Evolutionary conservation across 305 asterid genomes (phyloP).

Genomic region (Euphrasia arctica): DNA sequence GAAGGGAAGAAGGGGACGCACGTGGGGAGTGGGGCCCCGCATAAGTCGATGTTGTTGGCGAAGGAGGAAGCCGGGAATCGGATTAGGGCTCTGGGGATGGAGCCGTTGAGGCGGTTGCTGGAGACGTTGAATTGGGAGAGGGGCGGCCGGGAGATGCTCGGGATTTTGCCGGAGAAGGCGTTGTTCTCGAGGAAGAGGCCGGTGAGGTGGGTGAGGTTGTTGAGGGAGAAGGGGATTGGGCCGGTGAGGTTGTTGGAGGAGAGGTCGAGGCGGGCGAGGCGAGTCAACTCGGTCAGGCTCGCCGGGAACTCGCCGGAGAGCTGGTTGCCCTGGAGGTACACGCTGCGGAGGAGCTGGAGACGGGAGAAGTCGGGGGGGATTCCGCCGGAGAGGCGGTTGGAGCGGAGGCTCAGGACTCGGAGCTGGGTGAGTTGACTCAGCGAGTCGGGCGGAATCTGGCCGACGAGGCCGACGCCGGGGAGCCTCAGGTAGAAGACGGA

Average conservation of each 20-base stretch:
- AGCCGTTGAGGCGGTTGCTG: slow-evolving; percentile 74
- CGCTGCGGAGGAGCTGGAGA: slow-evolving; percentile 58
- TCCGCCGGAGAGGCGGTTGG: slow-evolving; percentile 66
- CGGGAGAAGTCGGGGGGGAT: slow-evolving; percentile 73
- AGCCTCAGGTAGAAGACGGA: slow-evolving; percentile 60
- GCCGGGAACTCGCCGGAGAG: slow-evolving; percentile 69
- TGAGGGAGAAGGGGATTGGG: slow-evolving; percentile 66
- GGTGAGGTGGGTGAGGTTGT: slow-evolving; percentile 65
- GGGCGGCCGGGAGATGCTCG: slow-evolving; percentile 55
- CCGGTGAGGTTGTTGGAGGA: slow-evolving; percentile 77
- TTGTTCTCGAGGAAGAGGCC: slow-evolving; percentile 68
- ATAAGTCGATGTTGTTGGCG: slow-evolving; percentile 59
- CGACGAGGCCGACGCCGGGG: slow-evolving; percentile 88
- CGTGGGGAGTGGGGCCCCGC: slow-evolving; percentile 79
- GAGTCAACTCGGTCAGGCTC: slow-evolving; percentile 56
- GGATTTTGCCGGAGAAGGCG: slow-evolving; percentile 60
- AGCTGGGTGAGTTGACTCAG: slow-evolving; percentile 63
- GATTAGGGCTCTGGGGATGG: slow-evolving; percentile 62
- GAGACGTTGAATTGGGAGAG: slow-evolving; percentile 53
- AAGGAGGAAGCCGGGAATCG: slow-evolving; percentile 63
- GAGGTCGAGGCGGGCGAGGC: slow-evolving; percentile 65
- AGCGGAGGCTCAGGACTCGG: slow-evolving; percentile 79
- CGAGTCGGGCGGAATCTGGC: slow-evolving; percentile 64
- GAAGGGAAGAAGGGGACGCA: slow-evolving; percentile 80
- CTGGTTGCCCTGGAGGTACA: slow-evolving; percentile 66